These are phyloP conservation scores for Brassica hybrid DNA, from an alignment of 441 rosid genomes.

Conservation along the genomic window DNA sequence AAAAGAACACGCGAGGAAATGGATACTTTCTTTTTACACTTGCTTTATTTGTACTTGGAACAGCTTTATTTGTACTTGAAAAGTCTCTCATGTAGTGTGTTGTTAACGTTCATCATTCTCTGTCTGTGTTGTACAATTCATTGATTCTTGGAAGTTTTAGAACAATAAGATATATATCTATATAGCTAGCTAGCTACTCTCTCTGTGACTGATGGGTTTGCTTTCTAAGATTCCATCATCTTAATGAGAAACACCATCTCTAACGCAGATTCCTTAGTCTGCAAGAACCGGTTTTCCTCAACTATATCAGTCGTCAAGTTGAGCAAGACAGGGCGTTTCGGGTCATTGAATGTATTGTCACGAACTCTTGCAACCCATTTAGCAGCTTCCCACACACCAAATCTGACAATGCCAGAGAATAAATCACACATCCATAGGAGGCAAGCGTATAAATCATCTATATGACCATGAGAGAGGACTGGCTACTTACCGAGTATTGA, in stretches of 20 bases:
- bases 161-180: no score
- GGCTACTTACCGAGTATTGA: conserved; percentile 63
- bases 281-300: conserved; percentile 87
- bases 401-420: conserved; percentile 50
- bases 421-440: conserved; percentile 23
- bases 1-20: conserved; percentile 19
- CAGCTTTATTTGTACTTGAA: no score
- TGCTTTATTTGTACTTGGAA: conserved; percentile 34
- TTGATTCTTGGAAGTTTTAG: no score
- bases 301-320: conserved; percentile 77
- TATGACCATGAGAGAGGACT: not conserved
- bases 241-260: conserved; percentile 84
- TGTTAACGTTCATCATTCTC: no score
- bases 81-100: conserved; percentile 30
- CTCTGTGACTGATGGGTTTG: conserved; percentile 1
- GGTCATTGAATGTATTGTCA: conserved; percentile 66
- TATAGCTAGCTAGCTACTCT: not conserved
- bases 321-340: conserved; percentile 69
- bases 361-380: conserved; percentile 93
- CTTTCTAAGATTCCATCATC: conserved; percentile 56
- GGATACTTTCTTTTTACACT: conserved; percentile 19
- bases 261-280: conserved; percentile 76
- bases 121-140: conserved; percentile 33
- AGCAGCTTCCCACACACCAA: conserved; percentile 98
- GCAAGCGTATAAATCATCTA: not conserved